Base-by-base conservation (phyloP, 192 early-diverging fungal genomes). In the Phlyctochytrium arcticum region DNA sequence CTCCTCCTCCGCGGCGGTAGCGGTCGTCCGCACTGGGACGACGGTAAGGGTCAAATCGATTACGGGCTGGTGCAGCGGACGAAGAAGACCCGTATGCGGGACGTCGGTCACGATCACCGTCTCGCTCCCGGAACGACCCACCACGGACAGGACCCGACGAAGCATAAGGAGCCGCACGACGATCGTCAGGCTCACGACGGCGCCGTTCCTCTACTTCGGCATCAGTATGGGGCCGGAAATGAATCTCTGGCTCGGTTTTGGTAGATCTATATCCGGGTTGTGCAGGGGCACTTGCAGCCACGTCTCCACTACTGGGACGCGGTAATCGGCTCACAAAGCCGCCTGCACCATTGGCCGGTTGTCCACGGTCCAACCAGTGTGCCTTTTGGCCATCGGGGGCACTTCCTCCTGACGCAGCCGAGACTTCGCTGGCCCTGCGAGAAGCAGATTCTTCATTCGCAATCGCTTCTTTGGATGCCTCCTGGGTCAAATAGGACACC, bases 381-480 rank as follows among this genome's bases (percentile, higher is more conserved):
- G 24, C 10, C 2, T 12, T 12, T 12, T 27, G 12, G n/a, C 15
- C 17, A 24, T 10, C 27, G 12, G 50, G 12, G 15, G 3, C 27
- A 53, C 17, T 12, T 24, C 50, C 17, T 21, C 19, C 3, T 15
- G n/a, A 24, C 12, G 15, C 30, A 27, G 27, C 1, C 8, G 24
- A 17, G 55, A 12, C 34, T n/a, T 17, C 23, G 17, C 32, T 57
- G 4, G 12, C 21, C 21, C 50, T 12, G 12, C 29, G 56, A 23
- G 50, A 42, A 12, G 36, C 10, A 3, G 36, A 12, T 5, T 68
- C 57, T 23, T 23, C 33, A 23, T 35, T 29, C 31, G 55, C 66
- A 24, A 61, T 69, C 23, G 67, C 36, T n/a, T 53, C 35, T 19
- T 60, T 50, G 6, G 58, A 48, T 21, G 46, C 26, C 21, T 51